Percentiles rank a stretch among this genome's conserved stretches.
Conservation (phyloP, 768 basidiomycete species). For the Boletus tylopilopsis region DNA sequence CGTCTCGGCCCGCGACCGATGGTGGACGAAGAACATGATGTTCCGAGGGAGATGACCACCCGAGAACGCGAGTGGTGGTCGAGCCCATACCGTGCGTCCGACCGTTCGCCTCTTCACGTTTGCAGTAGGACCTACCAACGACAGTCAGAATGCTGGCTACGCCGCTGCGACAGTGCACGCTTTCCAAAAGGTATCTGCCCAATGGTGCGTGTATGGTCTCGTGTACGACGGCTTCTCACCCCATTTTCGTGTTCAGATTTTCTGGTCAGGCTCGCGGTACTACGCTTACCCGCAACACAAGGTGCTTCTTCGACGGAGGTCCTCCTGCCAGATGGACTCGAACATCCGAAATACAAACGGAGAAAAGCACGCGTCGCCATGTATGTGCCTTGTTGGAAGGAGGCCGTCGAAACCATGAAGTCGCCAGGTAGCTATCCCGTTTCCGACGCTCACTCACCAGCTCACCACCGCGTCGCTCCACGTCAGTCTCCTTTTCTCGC, state of each 20-base stretch:
- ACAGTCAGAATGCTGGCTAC: slow-evolving; percentile 70
- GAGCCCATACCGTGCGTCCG: slow-evolving; percentile 65
- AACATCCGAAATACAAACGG: slow-evolving; percentile 57
- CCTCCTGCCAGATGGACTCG: slow-evolving; percentile 57
- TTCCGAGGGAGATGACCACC: slow-evolving; percentile 54
- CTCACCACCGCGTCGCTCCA: slow-evolving; percentile 1
- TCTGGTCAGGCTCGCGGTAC: slow-evolving; percentile 54
- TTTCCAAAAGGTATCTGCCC: slow-evolving; percentile 52
- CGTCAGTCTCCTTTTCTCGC: slow-evolving; percentile 22
- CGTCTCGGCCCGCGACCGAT: slow-evolving; percentile 28
- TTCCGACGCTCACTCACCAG: background rate
- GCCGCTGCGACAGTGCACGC: slow-evolving; percentile 54
- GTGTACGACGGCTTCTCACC: background rate
- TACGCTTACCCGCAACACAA: slow-evolving; percentile 38
- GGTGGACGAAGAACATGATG: slow-evolving; percentile 28
- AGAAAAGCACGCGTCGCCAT: slow-evolving; percentile 42
- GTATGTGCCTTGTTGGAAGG: slow-evolving; percentile 63
- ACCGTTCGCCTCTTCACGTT: background rate
- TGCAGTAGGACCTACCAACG: background rate
- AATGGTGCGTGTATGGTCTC: slow-evolving; percentile 39
- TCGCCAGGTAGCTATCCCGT: slow-evolving; percentile 32
- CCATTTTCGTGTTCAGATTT: slow-evolving; percentile 45
- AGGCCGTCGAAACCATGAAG: slow-evolving; percentile 37
- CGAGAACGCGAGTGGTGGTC: slow-evolving; percentile 68
- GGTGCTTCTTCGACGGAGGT: slow-evolving; percentile 26